A percentile compares a stretch with the other conserved stretches of the same genome.
These are phyloP conservation scores for Diaporthe ampelina DNA, from an alignment of 2,329 filamentous ascomycete genomes.

Conservation along the genomic window DNA sequence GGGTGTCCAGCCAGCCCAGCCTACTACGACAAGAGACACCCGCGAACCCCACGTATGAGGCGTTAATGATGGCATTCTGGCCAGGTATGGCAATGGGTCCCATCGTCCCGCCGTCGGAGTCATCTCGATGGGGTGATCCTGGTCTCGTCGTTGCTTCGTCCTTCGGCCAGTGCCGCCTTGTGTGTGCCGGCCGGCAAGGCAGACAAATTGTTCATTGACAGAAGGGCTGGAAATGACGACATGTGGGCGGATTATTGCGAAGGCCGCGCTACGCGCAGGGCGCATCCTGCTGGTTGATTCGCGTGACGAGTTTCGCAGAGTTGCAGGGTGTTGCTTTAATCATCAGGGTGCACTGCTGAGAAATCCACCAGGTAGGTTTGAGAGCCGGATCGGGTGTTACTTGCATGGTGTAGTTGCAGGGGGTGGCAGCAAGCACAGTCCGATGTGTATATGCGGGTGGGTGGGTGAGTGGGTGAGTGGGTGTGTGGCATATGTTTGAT, in stretches of 20 bases:
- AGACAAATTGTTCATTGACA: not conserved
- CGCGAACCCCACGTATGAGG: constrained; percentile 19
- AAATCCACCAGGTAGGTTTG: not conserved
- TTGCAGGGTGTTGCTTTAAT: not conserved
- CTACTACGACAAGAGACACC: not conserved
- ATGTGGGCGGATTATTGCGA: constrained; percentile 35
- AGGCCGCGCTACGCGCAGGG: constrained; percentile 5
- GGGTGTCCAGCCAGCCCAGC: not conserved
- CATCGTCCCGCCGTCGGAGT: not conserved
- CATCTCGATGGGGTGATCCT: constrained; percentile 21
- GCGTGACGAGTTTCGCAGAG: not conserved
- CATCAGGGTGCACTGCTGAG: constrained; percentile 33
- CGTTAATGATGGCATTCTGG: not conserved
- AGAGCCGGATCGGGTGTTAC: constrained; percentile 23
- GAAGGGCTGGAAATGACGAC: constrained; percentile 33
- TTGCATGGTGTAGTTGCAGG: constrained; percentile 12
- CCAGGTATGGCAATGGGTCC: not conserved
- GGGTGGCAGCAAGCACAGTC: not conserved
- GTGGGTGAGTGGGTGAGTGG: too few species aligned
- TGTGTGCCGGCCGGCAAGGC: not conserved
- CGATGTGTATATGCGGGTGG: not conserved
- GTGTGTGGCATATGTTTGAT: not conserved
- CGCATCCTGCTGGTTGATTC: constrained; percentile 12
- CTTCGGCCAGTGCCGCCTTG: constrained; percentile 35
- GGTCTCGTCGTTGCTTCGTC: not conserved